A percentile compares a stretch with the other conserved stretches of the same genome.
Conservation (phyloP, 768 basidiomycete genomes). For the Suillus clintonianus region DNA sequence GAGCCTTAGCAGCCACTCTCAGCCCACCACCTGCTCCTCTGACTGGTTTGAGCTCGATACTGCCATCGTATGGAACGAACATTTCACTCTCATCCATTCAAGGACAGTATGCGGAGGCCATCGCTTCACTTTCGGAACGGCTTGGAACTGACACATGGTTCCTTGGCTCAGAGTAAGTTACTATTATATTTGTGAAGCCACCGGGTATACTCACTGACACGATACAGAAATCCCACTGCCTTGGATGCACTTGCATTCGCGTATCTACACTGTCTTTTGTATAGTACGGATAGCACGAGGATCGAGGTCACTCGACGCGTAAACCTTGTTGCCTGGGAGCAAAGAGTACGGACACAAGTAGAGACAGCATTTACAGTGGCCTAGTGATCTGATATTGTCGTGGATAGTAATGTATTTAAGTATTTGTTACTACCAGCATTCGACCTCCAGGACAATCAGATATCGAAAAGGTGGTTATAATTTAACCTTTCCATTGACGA, state of each 20-base stretch:
- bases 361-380: slow-evolving; percentile 46
- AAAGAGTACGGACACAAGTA: slow-evolving; percentile 60
- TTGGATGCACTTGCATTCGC: slow-evolving; percentile 84
- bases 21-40: slow-evolving; percentile 69
- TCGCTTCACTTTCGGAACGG: slow-evolving; percentile 71
- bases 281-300: slow-evolving; percentile 45
- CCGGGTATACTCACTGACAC: slow-evolving; percentile 3
- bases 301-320: slow-evolving; percentile 68
- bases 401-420: not conserved
- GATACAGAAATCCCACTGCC: slow-evolving; percentile 67
- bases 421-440: not conserved
- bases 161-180: slow-evolving; percentile 65
- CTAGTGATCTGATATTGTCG: not conserved
- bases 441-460: not conserved
- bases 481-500: slow-evolving; percentile 21
- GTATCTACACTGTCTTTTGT: slow-evolving; percentile 70
- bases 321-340: slow-evolving; percentile 84
- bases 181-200: not conserved
- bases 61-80: slow-evolving; percentile 63
- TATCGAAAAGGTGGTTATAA: not conserved
- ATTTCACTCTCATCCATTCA: slow-evolving; percentile 52
- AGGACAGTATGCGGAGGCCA: slow-evolving; percentile 68
- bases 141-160: slow-evolving; percentile 82
- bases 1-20: slow-evolving; percentile 51
- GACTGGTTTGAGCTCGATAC: slow-evolving; percentile 63